Evolutionary conservation across 2,329 filamentous ascomycete genomes (phyloP), one percentile per base, ranked within the genome.

Genomic region (Septoria petroselini): DNA sequence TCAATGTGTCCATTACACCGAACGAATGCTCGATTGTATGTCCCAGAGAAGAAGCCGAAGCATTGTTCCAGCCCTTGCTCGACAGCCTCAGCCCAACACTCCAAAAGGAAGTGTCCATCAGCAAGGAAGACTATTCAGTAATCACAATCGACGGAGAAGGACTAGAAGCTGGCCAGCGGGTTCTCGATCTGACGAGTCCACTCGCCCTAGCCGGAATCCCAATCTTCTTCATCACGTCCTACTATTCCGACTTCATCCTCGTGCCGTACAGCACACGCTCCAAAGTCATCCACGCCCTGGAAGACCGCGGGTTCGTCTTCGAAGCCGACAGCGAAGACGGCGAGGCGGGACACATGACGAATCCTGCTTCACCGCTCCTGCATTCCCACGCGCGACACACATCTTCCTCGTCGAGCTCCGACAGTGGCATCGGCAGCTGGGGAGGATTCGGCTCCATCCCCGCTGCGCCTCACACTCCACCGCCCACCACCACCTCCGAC

Each of bases 181-280:
- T 98, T 5, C 81, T 96, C 61, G 91, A 97, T 65, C 71, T 98
- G 54, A 96, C 91, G 6, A 91, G 85, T 45, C 93, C 91, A 4
- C 77, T 97, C 25, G 91, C 93, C 21, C 78, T 96, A 66, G 91
- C 91, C 41, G 88, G 89, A 61, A 93, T 97, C 44, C 88, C 91
- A 45, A 95, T 98, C 65, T 96, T 97, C 76, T 97, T 97, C 78
- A 95, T 96, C 68, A 96, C 91, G 3, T 96, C 90, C 25, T 98
- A 97, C 71, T 97, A 95, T 71, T 93, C 88, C 27, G 91, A 98
- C 72, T 97, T 95, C 70, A 94, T 98, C 61, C 79, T 97, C 29
- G 89, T 96, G 1, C 91, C 93, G 0, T 78, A 78, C 45, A 86
- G 84, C 65, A 83, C 86, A 62, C 83, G 85, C 42, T 73, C 79